A percentile compares a stretch with the other conserved stretches of the same genome.
These are phyloP conservation scores for Curvularia verruculosa DNA, from an alignment of 2,329 filamentous ascomycete genomes.

Conservation along the genomic window DNA sequence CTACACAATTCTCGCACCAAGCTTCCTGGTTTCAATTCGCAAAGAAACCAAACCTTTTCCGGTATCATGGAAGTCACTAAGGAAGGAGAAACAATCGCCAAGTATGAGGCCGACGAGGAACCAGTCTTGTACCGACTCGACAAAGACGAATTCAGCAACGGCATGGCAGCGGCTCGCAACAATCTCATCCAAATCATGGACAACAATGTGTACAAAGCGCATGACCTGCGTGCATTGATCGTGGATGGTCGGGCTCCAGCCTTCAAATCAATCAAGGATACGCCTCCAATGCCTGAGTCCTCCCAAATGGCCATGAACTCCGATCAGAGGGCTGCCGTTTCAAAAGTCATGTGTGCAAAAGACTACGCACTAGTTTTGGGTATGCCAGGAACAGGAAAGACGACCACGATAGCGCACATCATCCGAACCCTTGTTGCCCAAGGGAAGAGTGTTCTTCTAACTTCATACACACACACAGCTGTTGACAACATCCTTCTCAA, in stretches of 20 bases:
- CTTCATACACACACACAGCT: constrained; percentile 95
- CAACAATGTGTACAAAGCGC: constrained; percentile 71
- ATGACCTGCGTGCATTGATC: constrained; percentile 77
- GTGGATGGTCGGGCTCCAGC: constrained; percentile 75
- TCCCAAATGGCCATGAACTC: constrained; percentile 75
- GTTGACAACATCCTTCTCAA: constrained; percentile 98
- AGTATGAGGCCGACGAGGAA: constrained; percentile 54
- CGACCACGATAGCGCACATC: constrained; percentile 96
- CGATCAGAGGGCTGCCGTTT: constrained; percentile 84
- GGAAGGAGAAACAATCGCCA: constrained; percentile 51
- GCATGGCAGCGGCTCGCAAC: constrained; percentile 92
- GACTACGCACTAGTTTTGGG: constrained; percentile 97
- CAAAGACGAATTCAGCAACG: constrained; percentile 98
- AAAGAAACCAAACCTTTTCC: constrained; percentile 81
- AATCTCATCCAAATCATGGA: constrained; percentile 94
- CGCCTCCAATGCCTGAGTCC: constrained; percentile 61
- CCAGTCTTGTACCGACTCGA: constrained; percentile 82
- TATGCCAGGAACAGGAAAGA: constrained; percentile 98
- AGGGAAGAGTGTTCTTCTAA: constrained; percentile 89
- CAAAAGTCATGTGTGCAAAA: constrained; percentile 93
- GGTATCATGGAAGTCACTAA: constrained; percentile 86
- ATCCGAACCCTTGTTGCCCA: constrained; percentile 87
- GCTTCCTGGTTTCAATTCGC: constrained; percentile 75
- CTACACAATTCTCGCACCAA: constrained; percentile 84
- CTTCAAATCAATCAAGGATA: constrained; percentile 71